Conservation (phyloP, 2,329 filamentous ascomycete genomes). For the Talaromyces marneffei region DNA sequence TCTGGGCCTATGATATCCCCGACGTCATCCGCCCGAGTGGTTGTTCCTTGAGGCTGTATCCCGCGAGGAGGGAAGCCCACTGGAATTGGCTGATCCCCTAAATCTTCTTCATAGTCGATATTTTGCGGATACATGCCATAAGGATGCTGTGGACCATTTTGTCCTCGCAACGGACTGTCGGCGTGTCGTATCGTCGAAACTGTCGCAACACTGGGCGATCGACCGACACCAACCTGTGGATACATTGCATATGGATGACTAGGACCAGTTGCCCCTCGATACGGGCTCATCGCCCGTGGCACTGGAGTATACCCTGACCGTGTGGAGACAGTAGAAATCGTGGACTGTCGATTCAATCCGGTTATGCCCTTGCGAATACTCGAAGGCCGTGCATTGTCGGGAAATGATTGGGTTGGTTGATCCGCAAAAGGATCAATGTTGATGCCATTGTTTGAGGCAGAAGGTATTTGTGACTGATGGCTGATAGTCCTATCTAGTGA, state of each 20-base stretch:
- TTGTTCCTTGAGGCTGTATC: slow-evolving; percentile 57
- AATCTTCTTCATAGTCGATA: slow-evolving; percentile 56
- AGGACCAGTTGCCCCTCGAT: slow-evolving; percentile 64
- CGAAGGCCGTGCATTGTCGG: slow-evolving; percentile 23
- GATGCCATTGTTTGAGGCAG: slow-evolving; percentile 21
- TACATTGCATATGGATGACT: slow-evolving; percentile 85
- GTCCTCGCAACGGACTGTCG: slow-evolving; percentile 55
- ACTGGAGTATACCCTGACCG: slow-evolving; percentile 40
- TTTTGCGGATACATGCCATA: slow-evolving; percentile 84
- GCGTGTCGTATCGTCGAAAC: slow-evolving; percentile 59
- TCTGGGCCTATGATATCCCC: slow-evolving; percentile 81
- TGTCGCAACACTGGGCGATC: slow-evolving; percentile 63
- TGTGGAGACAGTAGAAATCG: slow-evolving; percentile 24
- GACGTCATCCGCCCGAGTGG: slow-evolving; percentile 63
- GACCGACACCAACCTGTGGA: slow-evolving; percentile 57
- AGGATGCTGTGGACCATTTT: slow-evolving; percentile 69
- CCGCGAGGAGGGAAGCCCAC: slow-evolving; percentile 67
- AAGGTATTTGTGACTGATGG: slow-evolving; percentile 6
- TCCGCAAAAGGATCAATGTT: slow-evolving; percentile 33
- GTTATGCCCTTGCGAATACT: slow-evolving; percentile 33
- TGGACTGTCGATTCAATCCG: slow-evolving; percentile 28
- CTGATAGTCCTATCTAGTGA: slow-evolving; percentile 23
- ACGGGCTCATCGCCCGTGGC: slow-evolving; percentile 55
- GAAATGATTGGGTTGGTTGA: slow-evolving; percentile 20
- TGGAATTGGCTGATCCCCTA: slow-evolving; percentile 47